Evolutionary conservation across 768 basidiomycete genomes (phyloP).

Genomic region (Trametes villosa): DNA sequence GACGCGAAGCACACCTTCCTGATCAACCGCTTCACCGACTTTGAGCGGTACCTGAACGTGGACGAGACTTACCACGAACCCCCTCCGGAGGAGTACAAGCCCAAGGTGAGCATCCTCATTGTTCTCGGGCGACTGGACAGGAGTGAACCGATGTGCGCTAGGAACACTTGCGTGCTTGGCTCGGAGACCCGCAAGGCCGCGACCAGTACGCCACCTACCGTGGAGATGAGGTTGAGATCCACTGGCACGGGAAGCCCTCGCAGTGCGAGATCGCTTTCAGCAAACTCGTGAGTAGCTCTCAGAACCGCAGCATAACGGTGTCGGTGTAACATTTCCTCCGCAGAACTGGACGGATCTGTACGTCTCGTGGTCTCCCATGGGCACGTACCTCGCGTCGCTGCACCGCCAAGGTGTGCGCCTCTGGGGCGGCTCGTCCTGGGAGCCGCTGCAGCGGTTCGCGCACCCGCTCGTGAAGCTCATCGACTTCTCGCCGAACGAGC

Average conservation of each 20-base stretch:
- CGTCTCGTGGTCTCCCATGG: conserved; percentile 94
- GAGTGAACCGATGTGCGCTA: conserved; percentile 36
- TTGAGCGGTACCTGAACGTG: conserved; percentile 79
- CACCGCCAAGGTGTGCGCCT: conserved; percentile 95
- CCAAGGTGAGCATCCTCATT: conserved; percentile 57
- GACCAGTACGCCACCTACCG: conserved; percentile 97
- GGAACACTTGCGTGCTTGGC: conserved; percentile 97
- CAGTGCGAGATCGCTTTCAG: conserved; percentile 77
- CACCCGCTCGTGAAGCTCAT: conserved; percentile 95
- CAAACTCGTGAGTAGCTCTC: conserved; percentile 62
- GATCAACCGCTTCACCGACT: conserved; percentile 87
- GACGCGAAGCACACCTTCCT: conserved; percentile 86
- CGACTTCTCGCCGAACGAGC: conserved; percentile 97
- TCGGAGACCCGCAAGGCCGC: conserved; percentile 88
- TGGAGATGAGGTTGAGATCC: conserved; percentile 86
- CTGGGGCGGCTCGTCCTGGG: conserved; percentile 94
- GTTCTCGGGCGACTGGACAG: background rate
- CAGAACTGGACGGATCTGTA: conserved; percentile 98
- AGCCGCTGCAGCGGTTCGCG: conserved; percentile 86
- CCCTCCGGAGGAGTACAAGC: conserved; percentile 67
- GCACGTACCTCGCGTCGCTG: conserved; percentile 92
- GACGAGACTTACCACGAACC: conserved; percentile 83
- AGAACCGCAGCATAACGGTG: conserved; percentile 14
- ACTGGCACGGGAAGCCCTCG: conserved; percentile 92
- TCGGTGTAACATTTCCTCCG: background rate